Evolutionary conservation across 805 yeast species (phyloP).

Genomic region (Spathaspora girioi): DNA sequence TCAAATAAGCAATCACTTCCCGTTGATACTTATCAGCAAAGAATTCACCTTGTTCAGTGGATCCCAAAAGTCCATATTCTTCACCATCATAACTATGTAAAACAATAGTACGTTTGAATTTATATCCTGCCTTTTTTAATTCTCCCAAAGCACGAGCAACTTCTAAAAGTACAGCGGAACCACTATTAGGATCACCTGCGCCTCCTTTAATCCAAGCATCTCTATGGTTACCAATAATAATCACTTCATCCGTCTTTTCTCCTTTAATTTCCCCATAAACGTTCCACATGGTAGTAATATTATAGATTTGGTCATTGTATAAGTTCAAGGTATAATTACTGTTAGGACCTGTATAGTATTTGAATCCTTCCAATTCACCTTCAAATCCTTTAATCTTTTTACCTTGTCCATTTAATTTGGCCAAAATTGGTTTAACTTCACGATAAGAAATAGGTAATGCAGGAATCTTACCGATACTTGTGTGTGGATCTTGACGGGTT

Average conservation of each 20-base stretch:
- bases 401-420: slow-evolving; percentile 37
- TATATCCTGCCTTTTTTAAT: slow-evolving; percentile 32
- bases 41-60: slow-evolving; percentile 55
- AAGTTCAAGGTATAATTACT: slow-evolving; percentile 33
- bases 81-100: slow-evolving; percentile 43
- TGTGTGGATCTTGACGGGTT: slow-evolving; percentile 30
- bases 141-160: slow-evolving; percentile 41
- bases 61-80: slow-evolving; percentile 51
- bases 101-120: slow-evolving; percentile 36
- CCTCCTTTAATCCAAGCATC: slow-evolving; percentile 49
- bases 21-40: slow-evolving; percentile 35
- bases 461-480: slow-evolving; percentile 36
- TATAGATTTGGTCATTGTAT: slow-evolving; percentile 37
- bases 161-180: slow-evolving; percentile 40
- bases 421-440: slow-evolving; percentile 42
- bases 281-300: slow-evolving; percentile 39
- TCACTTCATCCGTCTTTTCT: slow-evolving; percentile 33
- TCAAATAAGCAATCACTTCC: slow-evolving; percentile 48
- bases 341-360: slow-evolving; percentile 39
- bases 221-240: slow-evolving; percentile 42
- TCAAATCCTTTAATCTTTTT: slow-evolving; percentile 28
- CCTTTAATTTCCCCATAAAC: slow-evolving; percentile 45
- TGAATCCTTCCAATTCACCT: slow-evolving; percentile 39
- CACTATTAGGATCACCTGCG: slow-evolving; percentile 46
- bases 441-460: slow-evolving; percentile 42